Evolutionary conservation across 192 early-diverging fungal species (phyloP).

Genomic region (Backusella sp.): DNA sequence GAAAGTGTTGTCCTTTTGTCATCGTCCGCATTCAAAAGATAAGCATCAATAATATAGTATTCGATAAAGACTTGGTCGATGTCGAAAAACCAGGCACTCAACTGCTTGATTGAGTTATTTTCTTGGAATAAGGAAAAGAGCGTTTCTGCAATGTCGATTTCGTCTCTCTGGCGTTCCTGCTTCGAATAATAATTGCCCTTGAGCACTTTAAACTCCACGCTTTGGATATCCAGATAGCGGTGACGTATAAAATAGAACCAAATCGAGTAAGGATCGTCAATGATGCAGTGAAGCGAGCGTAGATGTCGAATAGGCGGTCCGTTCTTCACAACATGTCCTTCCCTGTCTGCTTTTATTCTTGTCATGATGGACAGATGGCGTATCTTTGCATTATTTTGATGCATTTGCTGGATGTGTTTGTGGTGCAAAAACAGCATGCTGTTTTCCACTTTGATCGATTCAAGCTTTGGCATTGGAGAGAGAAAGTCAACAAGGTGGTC

Average conservation of each 20-base stretch:
- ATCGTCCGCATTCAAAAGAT: not conserved
- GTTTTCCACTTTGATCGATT: not conserved
- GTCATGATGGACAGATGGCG: not conserved
- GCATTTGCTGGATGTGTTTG: not conserved
- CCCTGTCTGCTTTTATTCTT: not conserved
- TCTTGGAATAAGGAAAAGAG: not conserved
- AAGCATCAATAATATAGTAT: not conserved
- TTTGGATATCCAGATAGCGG: not conserved
- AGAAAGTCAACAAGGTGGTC: not conserved
- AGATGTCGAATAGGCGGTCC: not conserved
- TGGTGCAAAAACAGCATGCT: not conserved
- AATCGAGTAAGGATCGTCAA: constrained; percentile 10
- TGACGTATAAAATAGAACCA: constrained; percentile 1
- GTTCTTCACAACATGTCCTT: not conserved
- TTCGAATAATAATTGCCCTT: not conserved
- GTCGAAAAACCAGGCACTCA: not conserved
- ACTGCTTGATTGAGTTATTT: not conserved
- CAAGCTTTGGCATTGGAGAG: not conserved
- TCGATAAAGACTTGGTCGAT: not conserved
- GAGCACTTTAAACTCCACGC: not conserved
- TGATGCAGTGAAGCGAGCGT: not conserved
- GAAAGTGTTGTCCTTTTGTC: not conserved
- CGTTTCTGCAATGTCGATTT: not conserved
- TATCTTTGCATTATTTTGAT: not conserved
- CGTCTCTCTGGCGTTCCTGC: not conserved